Percentiles rank a stretch among this genome's conserved stretches.
Evolutionary conservation across 2,329 filamentous ascomycete species (phyloP).

Genomic region (Aspergillus quadrilineatus): DNA sequence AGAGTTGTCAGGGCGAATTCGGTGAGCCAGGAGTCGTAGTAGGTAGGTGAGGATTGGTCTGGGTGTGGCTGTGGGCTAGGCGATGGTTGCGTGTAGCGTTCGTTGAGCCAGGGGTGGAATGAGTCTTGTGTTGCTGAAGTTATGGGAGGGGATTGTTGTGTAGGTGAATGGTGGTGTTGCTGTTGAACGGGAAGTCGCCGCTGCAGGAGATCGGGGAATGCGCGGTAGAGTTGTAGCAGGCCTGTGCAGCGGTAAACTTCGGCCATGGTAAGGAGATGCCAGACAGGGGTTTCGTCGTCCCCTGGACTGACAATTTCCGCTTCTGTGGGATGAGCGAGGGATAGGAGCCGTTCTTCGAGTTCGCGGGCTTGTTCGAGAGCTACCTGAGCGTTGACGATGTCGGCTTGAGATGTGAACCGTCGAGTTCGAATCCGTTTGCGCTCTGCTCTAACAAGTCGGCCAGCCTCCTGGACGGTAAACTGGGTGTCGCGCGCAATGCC

Average conservation of each 20-base stretch:
- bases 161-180: slow-evolving; percentile 6
- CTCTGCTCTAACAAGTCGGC: slow-evolving; percentile 42
- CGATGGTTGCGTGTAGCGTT: slow-evolving; percentile 9
- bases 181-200: slow-evolving; percentile 37
- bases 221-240: slow-evolving; percentile 55
- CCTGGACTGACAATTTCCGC: slow-evolving; percentile 52
- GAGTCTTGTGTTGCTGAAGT: slow-evolving; percentile 22
- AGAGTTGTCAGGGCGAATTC: slow-evolving; percentile 54
- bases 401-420: slow-evolving; percentile 39
- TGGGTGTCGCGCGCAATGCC: slow-evolving; percentile 40
- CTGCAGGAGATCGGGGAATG: slow-evolving; percentile 53
- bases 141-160: slow-evolving; percentile 12
- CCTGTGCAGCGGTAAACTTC: slow-evolving; percentile 55
- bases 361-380: slow-evolving; percentile 38
- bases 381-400: slow-evolving; percentile 32
- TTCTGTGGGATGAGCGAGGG: slow-evolving; percentile 47
- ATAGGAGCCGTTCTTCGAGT: slow-evolving; percentile 51
- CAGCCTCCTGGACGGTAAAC: slow-evolving; percentile 46
- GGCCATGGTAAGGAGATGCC: slow-evolving; percentile 54
- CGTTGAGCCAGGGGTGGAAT: slow-evolving; percentile 17
- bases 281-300: slow-evolving; percentile 53
- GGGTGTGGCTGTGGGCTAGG: slow-evolving; percentile 23
- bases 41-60: slow-evolving; percentile 17
- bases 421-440: slow-evolving; percentile 35
- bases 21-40: slow-evolving; percentile 47